Base-by-base conservation (phyloP, 2,329 filamentous ascomycete species). In the Zymoseptoria tritici region DNA sequence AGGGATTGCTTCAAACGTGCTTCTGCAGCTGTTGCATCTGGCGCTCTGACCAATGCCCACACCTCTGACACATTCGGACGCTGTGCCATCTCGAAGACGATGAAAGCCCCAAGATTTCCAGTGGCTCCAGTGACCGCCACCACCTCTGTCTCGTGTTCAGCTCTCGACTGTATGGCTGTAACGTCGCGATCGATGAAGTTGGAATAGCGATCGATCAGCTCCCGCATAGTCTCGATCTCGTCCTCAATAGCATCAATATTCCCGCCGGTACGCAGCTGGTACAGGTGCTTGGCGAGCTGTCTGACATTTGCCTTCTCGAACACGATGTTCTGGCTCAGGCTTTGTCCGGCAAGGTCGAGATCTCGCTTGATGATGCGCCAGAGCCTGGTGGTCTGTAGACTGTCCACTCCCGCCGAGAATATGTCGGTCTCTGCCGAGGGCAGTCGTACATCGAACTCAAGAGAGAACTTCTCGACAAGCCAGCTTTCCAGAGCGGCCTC, bases 71-170 rank as follows among this genome's bases (percentile, higher is more conserved):
- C 71, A 31, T 68, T 60, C 8, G 67, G 57, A 1, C 66, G 66
- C 9, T 50, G 59, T 21, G 72, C 67, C 4, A 77, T 64, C 36
- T 75, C 70, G 1, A 71, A 64, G 1, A 84, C 76, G 1, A 86
- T 74, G 64, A 87, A 84, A 0, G 83, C 78, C 1, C 86, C 86
- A 0, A 89, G 76, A 1, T 85, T 85, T 0, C 86, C 86, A 0
- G 86, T 89, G 0, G 81, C 80, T 1, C 86, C 86, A 0, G 86
- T 89, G 3, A 89, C 62, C 31, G 70, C 51, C 1, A 85, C 71
- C 31, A 70, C 67, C 54, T 65, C 52, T 55, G 66, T 55, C 2
- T 24, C 21, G 5, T 53, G 19, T n/a, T 52, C 20, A 19, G 8
- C 20, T 26, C 58, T 59, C 9, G 63, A 60, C 49, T 55, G 57